Base-by-base conservation (phyloP, 805 yeast genomes). In the Starmerella asiatica region DNA sequence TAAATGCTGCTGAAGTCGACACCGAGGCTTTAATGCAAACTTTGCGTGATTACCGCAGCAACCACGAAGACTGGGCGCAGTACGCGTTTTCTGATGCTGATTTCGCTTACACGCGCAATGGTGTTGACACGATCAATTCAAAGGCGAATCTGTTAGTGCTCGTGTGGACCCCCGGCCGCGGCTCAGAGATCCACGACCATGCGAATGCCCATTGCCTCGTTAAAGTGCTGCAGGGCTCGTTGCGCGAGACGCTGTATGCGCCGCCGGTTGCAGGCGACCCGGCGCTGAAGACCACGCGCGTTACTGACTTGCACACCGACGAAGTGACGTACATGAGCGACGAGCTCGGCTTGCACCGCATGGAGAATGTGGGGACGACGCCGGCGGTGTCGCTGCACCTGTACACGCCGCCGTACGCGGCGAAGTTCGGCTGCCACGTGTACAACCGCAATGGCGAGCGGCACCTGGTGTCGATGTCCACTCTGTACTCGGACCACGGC, bases 391-490 rank as follows among this genome's bases (percentile, higher is more conserved):
- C 80, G 31, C 64, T 79, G 55, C 86, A 79, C 56, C 64, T 79
- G 39, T 79, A 79, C 59, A 76, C 85, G 5, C 85, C 86, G 5
- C 84, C 86, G 7, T 76, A 76, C 55, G 86, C 84, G 4, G 61
- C 75, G 38, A 63, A 70, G 54, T 70, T 49, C 27, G 67, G 67
- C 21, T 63, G 67, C 52, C 51, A 56, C 40, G 54, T 62, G 7
- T 63, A 53, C 49, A 78, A 73, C 49, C 56, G 53, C 26, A 63
- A 63, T 38, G 76, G 77, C 36, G 61, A 56, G 43, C 65, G 63
- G 50, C 70, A 66, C 45, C 75, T 69, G 50, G 78, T 75, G 40
- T 66, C 68, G 53, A 68, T 75, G 73, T 62, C 73, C 40, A 71
- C 67, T 49, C 63, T 76, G 50, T 75, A 73, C 56, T 70, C 78